Evolutionary conservation across 2,329 filamentous ascomycete genomes (phyloP), one percentile per base, ranked within the genome.

Genomic region (Ambrosiella xylebori): DNA sequence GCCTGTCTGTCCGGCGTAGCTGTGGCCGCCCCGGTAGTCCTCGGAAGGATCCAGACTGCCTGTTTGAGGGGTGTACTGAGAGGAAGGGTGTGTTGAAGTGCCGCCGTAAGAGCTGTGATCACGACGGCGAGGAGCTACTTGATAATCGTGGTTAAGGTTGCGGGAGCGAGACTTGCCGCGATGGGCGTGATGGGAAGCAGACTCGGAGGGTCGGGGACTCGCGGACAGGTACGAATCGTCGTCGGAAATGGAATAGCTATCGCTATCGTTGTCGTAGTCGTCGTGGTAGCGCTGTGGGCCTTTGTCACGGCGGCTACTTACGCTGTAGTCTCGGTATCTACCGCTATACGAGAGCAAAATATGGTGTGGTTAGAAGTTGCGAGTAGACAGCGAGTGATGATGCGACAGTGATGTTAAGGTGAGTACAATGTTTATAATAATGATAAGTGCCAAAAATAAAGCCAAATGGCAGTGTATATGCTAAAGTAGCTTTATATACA

Each of bases 41-140:
- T 86, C 81, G 17, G 74, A 74, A 40, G 77, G 77, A 67, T 85
- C 84, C 72, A 78, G 74, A 67, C 77, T 85, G 72, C 80, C 78
- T 58, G 79, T 73, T 63, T 76, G 44, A 35, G 56, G 73, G 62
- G 73, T 72, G 63, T 77, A 76, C 64, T 69, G 55, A 5, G 58
- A 52, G 13, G 55, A 57, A 39, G 54, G 45, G 47, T 61, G 61
- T 37, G 57, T 51, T 13, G 59, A 45, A 19, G 45, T 13, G 8
- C 44, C 56, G 17, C 54, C 59, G 59, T 61, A 61, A 12, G 52
- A 13, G 15, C 40, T 56, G 6, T 40, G 59, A 47, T 36, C 58
- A 40, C 36, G 49, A 12, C 49, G 35, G 9, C 54, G 54, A 39
- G n/a, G 51, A 17, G 35, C 47, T 12, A 59, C 7, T 50, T 59